Evolutionary conservation across 2,329 filamentous ascomycete species (phyloP), one percentile per base, ranked within the genome.

Genomic region (Lecanicillium sp.): DNA sequence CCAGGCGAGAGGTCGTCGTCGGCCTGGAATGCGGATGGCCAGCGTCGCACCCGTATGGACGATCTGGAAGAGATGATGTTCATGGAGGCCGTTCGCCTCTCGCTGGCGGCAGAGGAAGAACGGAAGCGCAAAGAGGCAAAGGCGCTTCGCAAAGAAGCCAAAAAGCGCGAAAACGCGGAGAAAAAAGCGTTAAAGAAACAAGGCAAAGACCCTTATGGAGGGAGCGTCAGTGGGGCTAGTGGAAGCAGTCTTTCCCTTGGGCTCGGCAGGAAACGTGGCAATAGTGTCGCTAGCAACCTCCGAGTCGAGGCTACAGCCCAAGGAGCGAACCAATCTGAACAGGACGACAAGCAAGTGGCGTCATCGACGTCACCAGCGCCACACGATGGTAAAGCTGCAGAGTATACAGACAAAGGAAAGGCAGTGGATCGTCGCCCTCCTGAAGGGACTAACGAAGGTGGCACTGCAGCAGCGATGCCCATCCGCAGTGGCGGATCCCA

Each of bases 61-160:
- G 89, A 96, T 49, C 71, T 96, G 0, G 92, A 98, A 57, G 90
- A 95, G 35, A 85, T 98, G 68, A 98, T 98, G 92, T 88, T 96
- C 70, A 87, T 92, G 71, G 92, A 98, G 58, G 92, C 92, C 1
- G 94, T 98, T 34, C 74, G 92, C 29, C 61, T 95, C 20, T 95
- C 88, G 34, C 68, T 98, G n/a, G 88, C 84, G 0, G 82, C 86
- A 2, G 92, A 98, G 57, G 90, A 96, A 52, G 90, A 96, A 30
- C 76, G 90, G n/a, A 84, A 87, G 49, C 82, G 76, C 33, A 92
- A 86, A 54, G 83, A 90, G 43, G 62, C 62, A 29, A 65, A 65
- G 46, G 54, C 52, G 5, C 32, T 57, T 12, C 53, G 58, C 7
- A 95, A 94, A 56, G 84, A 92, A 42, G 81, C 83, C 2, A 95